Base-by-base conservation (phyloP, 2,329 filamentous ascomycete species). In the Verticillium longisporum region DNA sequence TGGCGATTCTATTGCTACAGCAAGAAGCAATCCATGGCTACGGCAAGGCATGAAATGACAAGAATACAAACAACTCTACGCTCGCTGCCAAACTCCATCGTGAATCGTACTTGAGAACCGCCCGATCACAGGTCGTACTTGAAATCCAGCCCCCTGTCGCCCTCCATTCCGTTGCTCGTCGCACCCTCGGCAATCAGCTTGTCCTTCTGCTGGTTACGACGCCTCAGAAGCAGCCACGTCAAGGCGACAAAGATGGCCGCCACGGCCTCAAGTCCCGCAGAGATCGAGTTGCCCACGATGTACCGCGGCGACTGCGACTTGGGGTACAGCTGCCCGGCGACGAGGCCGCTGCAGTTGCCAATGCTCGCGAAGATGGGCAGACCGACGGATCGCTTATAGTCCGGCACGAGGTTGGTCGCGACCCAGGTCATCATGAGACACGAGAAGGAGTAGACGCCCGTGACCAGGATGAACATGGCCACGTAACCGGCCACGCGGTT, bases 381-480 rank as follows among this genome's bases (percentile, higher is more conserved):
- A 0, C 61, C 62, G 21, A 64, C 57, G 2, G 64, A 62, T 4
- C 64, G 63, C 41, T 66, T 66, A 14, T 62, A 64, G 55, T 66
- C 63, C 2, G 63, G 61, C 0, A 58, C 58, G 7, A 64, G 57
- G 4, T 63, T 66, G 4, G 60, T 64, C 1, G 64, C 57, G 5
- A 66, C 57, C 64, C 64, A 66, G 2, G 63, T 62, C 26, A 64
- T 54, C n/a, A 62, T 60, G 4, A 64, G 56, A 33, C 61, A 59
- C 2, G 26, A 57, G 45, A 60, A 56, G 37, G 59, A 53, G 34
- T 61, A 61, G 31, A 56, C 18, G 14, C 61, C 61, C 9, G 31
- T 31, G 32, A 56, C 64, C 0, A 66, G 65, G 6, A 74, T 55
- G 60, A 75, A 76, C 73, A 69, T 71, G 37, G 61, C 73, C 41